Base-by-base conservation (phyloP, 306 rosid species). In the Abrus precatorius region DNA sequence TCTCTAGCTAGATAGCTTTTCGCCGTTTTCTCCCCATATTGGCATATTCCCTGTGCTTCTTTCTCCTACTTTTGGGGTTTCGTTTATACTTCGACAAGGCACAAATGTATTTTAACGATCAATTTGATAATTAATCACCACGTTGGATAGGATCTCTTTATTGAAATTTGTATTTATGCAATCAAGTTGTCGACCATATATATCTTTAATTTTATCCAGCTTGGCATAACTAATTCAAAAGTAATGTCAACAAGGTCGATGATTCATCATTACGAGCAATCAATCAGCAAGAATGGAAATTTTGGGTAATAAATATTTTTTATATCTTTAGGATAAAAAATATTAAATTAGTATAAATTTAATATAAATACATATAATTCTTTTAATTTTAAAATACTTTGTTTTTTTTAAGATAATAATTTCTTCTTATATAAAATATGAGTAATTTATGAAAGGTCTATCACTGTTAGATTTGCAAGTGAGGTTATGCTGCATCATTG, bases 121-220 rank as follows among this genome's bases (percentile, higher is more conserved):
- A 41, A 41, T 74, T 83, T 56, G 65, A 44, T 64, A 30, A 75
- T 3, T 30, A 55, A 27, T 20, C 7, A 55, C 48, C 30, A 49
- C 32, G 57, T 65, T 14, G 57, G 61, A 73, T 78, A 66, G 48
- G 53, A 74, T 80, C 33, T 60, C 59, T 8, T 30, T 63, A 30
- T 4, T 6, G 66, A 28, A 29, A 34, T 43, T 34, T 62, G 29
- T 10, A 53, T 44, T 72, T 38, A 45, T 10, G 9, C 69, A 36
- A 64, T 52, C 48, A 59, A 68, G 79, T 77, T 62, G 78, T 33
- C 60, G 68, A 76, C 60, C 72, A 57, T 73, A 10, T 20, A 20
- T 20, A 76, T 49, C 30, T 34, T 55, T 60, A 11, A 32, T 60
- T 33, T 71, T 61, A 65, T 44, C 53, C 8, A 28, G 12, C 33